Conservation (phyloP, 225 moss, liverwort and hornwort species). For the Asterella californica region DNA sequence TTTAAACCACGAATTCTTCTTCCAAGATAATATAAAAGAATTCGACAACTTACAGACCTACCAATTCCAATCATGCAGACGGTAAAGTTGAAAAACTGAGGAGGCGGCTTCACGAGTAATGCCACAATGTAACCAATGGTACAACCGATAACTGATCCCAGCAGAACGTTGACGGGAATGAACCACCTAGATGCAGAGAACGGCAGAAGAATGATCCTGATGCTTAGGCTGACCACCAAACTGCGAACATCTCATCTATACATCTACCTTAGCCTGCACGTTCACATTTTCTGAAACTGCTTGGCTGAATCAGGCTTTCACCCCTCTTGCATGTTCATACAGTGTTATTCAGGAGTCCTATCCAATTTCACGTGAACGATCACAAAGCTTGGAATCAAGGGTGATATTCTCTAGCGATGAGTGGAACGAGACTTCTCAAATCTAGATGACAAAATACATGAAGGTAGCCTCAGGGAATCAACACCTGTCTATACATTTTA, state of each 20-base stretch:
- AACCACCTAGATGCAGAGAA: conserved; percentile 69
- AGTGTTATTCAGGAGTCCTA: too few species aligned
- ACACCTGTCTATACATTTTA: background rate
- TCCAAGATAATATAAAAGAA: background rate
- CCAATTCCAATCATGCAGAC: conserved; percentile 87
- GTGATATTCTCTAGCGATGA: too few species aligned
- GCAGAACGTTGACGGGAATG: conserved; percentile 69
- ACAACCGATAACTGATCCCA: conserved; percentile 62
- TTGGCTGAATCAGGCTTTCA: background rate
- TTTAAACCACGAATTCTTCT: background rate
- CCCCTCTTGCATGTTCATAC: too few species aligned
- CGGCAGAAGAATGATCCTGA: background rate
- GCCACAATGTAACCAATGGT: conserved; percentile 70
- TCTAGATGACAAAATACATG: background rate
- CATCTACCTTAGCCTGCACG: background rate
- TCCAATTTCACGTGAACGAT: too few species aligned
- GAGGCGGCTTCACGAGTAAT: conserved; percentile 62
- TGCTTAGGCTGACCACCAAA: background rate
- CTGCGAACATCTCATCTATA: background rate
- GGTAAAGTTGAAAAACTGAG: conserved; percentile 71
- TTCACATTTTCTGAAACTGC: background rate
- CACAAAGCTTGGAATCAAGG: too few species aligned
- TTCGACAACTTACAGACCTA: conserved; percentile 12
- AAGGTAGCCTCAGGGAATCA: background rate
- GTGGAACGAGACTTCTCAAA: background rate